These are phyloP conservation scores for Friedmanniomyces simplex DNA, from an alignment of 495 filamentous ascomycete genomes.

Conservation along the genomic window DNA sequence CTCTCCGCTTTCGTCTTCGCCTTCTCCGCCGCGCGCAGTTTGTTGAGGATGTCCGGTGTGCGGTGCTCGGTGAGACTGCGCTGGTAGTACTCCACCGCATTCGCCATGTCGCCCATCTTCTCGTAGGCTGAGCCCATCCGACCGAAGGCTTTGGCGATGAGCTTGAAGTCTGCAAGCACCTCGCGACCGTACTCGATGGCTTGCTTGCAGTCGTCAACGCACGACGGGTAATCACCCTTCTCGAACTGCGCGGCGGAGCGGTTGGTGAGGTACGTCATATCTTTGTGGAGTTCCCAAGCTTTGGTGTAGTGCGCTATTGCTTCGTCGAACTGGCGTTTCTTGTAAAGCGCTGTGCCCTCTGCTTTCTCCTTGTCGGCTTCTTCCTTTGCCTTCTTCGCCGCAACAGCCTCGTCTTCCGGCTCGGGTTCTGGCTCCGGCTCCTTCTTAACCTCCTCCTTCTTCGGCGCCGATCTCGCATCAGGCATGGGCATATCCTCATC, in stretches of 20 bases:
- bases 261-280: slow-evolving; percentile 97
- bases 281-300: slow-evolving; percentile 89
- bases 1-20: slow-evolving; percentile 66
- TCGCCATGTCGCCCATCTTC: slow-evolving; percentile 67
- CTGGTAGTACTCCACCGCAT: slow-evolving; percentile 84
- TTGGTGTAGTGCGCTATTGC: slow-evolving; percentile 93
- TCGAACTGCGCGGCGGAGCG: slow-evolving; percentile 89
- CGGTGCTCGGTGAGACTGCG: slow-evolving; percentile 93
- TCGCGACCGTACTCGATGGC: slow-evolving; percentile 83
- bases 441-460: slow-evolving; percentile 44
- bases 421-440: slow-evolving; percentile 49
- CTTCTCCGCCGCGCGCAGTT: slow-evolving; percentile 90
- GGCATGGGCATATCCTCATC: slow-evolving; percentile 75
- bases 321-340: slow-evolving; percentile 90
- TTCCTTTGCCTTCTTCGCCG: slow-evolving; percentile 80
- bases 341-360: slow-evolving; percentile 89
- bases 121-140: slow-evolving; percentile 86
- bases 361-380: slow-evolving; percentile 92
- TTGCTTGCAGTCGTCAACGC: slow-evolving; percentile 75
- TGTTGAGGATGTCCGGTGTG: slow-evolving; percentile 83
- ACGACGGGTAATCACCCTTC: slow-evolving; percentile 81
- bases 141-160: slow-evolving; percentile 87
- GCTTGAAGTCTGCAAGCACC: slow-evolving; percentile 88
- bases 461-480: slow-evolving; percentile 46
- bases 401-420: slow-evolving; percentile 74